These are phyloP conservation scores for Escallonia herrerae DNA, from an alignment of 129 eudicot species.

Conservation along the genomic window DNA sequence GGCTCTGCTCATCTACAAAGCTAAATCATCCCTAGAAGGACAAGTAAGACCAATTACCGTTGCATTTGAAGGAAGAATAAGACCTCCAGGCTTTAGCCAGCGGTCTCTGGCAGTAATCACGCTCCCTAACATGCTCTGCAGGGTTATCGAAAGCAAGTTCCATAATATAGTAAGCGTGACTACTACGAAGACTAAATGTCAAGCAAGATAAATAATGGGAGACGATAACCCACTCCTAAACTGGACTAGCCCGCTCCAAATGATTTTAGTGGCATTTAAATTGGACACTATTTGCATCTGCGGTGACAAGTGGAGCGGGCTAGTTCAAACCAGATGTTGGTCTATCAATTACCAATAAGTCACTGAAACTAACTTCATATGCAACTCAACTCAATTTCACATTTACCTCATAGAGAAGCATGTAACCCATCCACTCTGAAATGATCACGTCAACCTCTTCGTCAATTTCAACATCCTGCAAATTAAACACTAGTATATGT, in stretches of 20 bases:
- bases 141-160: constrained; percentile 7
- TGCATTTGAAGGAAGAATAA: constrained; percentile 93
- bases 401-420: constrained; percentile 93
- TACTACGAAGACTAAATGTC: constrained; percentile 1
- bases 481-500: background rate
- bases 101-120: constrained; percentile 97
- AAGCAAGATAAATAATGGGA: background rate
- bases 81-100: constrained; percentile 99
- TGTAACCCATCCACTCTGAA: constrained; percentile 99
- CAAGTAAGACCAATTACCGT: constrained; percentile 45
- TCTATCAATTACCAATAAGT: too few species aligned
- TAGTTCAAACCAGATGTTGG: too few species aligned
- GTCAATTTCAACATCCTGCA: constrained; percentile 91
- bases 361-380: background rate
- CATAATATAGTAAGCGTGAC: constrained; percentile 10
- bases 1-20: background rate
- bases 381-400: background rate
- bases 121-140: constrained; percentile 98
- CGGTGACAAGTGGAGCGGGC: too few species aligned
- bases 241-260: too few species aligned
- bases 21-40: background rate
- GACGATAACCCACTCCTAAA: background rate
- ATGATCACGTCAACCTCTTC: constrained; percentile 96
- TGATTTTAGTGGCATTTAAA: too few species aligned
- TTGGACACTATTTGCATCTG: too few species aligned